Base-by-base conservation (phyloP, 2,329 filamentous ascomycete species). In the Fusarium avenaceum region DNA sequence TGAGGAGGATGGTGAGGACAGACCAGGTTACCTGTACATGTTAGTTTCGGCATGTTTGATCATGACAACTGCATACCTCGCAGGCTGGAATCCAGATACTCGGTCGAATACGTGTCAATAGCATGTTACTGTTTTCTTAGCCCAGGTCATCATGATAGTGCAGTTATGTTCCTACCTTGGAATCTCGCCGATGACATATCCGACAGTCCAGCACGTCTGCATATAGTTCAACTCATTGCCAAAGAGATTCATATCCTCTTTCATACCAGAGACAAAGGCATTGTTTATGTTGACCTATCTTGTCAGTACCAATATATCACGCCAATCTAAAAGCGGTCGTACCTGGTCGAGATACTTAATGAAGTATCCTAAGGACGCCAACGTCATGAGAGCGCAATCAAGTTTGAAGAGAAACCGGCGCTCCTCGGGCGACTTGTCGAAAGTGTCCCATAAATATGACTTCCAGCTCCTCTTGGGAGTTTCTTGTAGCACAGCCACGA, bases 141-240 rank as follows among this genome's bases (percentile, higher is more conserved):
- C 17, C 8, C 38, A 14, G 6, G 6, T 20, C 0, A 14, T 20
- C 4, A 2, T 3, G 1, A 9, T 7, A 0, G 3, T 2, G 17
- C 0, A 4, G 1, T 13, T 0, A 3, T 4, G 1, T 4, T 13
- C 48, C 20, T 61, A 72, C 74, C 72, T 76, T 2, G 80, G 78
- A 35, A 78, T 75, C 35, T 81, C 76, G 1, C 80, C 79, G 72
- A 90, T 77, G 0, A 88, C 83, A 67, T 90, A 90, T 28, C 88
- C 88, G 0, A 87, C 80, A 0, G 85, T 89, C 83, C 86, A 90
- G 30, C 81, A 83, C 0, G 86, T 83, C 57, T 77, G 75, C 71
- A 82, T 76, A 28, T 88, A 85, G 62, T 88, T 88, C 20, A 88
- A 78, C 49, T 76, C 69, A 2, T 76, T 75, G 0, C 75, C 75